Evolutionary conservation across 2,329 filamentous ascomycete genomes (phyloP).

Genomic region (Sporothrix protearum): DNA sequence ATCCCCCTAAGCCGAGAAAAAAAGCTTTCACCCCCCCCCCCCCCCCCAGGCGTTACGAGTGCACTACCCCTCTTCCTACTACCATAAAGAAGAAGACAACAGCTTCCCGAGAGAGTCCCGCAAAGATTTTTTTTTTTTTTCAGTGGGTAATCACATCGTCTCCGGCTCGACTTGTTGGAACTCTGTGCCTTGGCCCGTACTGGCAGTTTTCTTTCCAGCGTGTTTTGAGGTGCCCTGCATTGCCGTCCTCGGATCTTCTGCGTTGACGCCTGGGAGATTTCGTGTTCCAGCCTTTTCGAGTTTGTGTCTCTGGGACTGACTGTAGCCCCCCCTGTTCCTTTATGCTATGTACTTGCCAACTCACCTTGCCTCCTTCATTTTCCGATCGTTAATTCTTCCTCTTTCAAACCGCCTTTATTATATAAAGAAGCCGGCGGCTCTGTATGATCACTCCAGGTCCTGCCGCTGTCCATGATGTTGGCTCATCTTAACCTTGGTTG

Average conservation of each 20-base stretch:
- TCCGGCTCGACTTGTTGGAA: neutral
- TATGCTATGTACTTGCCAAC: too few relatives aligned
- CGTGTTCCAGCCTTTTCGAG: conserved; percentile 12
- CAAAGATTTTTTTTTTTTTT: neutral
- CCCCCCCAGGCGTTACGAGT: neutral
- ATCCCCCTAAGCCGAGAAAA: neutral
- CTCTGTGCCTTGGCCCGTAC: neutral
- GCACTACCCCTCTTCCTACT: too few relatives aligned
- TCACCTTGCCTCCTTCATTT: neutral
- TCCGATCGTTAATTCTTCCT: neutral
- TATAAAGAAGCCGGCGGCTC: neutral
- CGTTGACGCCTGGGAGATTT: conserved; percentile 22
- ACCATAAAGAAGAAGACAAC: too few relatives aligned
- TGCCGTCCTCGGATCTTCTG: neutral
- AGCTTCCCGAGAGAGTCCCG: neutral
- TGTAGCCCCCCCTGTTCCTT: neutral
- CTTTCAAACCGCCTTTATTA: neutral
- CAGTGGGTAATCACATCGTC: neutral
- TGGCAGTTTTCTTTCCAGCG: neutral
- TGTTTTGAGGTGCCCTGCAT: neutral
- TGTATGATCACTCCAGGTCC: too few relatives aligned
- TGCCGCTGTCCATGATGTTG: too few relatives aligned
- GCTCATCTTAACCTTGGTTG: too few relatives aligned
- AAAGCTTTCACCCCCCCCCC: neutral
- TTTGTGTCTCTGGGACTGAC: neutral